A percentile compares a stretch with the other conserved stretches of the same genome.
phyloP scores from a whole-genome alignment of 305 asterid genomes.

The Fraxinus sp. region DNA sequence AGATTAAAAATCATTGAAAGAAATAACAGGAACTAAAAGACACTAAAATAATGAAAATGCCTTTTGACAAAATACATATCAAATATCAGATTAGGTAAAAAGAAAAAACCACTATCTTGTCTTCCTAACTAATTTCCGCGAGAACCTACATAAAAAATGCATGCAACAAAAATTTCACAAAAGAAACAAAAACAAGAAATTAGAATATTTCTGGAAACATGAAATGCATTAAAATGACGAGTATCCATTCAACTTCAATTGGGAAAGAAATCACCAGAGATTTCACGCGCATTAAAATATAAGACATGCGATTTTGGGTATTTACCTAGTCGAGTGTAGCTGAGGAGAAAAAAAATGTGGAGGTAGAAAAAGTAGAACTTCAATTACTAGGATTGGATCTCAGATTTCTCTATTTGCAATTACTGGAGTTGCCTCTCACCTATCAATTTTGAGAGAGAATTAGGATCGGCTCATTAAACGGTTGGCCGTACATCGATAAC shows the following conservation, averaged over 20 bases:
- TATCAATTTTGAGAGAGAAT: not conserved
- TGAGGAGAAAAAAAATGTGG: not conserved
- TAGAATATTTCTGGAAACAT: not conserved
- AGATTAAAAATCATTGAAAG: not conserved
- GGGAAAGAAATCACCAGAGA: not conserved
- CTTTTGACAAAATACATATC: not conserved
- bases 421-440: not conserved
- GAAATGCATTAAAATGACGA: not conserved
- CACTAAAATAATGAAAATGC: not conserved
- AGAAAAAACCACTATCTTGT: not conserved
- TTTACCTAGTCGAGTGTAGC: not conserved
- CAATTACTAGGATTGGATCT: not conserved
- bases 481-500: not conserved
- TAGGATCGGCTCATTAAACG: not conserved
- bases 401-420: not conserved
- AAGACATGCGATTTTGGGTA: not conserved
- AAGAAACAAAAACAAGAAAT: not conserved
- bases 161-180: not conserved
- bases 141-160: not conserved
- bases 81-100: not conserved
- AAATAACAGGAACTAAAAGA: not conserved
- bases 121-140: not conserved
- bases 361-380: not conserved
- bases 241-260: not conserved
- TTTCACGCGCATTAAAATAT: not conserved